phyloP scores from a whole-genome alignment of 2,329 filamentous ascomycete species.

The Pseudogymnoascus sp. region DNA sequence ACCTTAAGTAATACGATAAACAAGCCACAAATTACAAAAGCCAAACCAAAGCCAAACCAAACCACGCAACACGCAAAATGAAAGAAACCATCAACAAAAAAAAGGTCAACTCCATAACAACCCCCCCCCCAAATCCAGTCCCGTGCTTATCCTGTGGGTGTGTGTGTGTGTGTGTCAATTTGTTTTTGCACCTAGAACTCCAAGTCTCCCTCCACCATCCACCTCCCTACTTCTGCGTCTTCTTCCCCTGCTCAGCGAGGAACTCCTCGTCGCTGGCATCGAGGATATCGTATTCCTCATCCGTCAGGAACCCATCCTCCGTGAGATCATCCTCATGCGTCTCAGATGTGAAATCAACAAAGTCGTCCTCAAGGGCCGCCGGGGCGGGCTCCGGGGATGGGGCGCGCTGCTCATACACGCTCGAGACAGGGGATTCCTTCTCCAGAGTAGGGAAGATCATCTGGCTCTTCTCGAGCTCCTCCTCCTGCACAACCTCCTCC shows the following conservation, averaged over 20 bases:
- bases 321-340: constrained; percentile 49
- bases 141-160: not conserved
- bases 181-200: constrained; percentile 7
- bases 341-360: constrained; percentile 44
- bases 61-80: not conserved
- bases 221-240: not conserved
- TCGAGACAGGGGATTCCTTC: constrained; percentile 80
- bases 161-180: not conserved
- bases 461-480: constrained; percentile 40
- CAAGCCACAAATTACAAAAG: too few species aligned
- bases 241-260: constrained; percentile 41
- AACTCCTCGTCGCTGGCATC: constrained; percentile 90
- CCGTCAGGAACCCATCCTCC: constrained; percentile 78
- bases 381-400: constrained; percentile 32
- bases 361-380: constrained; percentile 39
- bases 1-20: not conserved
- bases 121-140: not conserved
- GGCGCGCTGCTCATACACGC: constrained; percentile 57
- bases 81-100: not conserved
- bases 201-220: not conserved
- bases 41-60: not conserved
- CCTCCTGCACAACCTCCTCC: constrained; percentile 25
- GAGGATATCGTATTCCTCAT: constrained; percentile 96
- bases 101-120: not conserved
- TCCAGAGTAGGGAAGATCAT: constrained; percentile 98